phyloP scores from a whole-genome alignment of 2,329 filamentous ascomycete genomes.

The Colletotrichum sp. region DNA sequence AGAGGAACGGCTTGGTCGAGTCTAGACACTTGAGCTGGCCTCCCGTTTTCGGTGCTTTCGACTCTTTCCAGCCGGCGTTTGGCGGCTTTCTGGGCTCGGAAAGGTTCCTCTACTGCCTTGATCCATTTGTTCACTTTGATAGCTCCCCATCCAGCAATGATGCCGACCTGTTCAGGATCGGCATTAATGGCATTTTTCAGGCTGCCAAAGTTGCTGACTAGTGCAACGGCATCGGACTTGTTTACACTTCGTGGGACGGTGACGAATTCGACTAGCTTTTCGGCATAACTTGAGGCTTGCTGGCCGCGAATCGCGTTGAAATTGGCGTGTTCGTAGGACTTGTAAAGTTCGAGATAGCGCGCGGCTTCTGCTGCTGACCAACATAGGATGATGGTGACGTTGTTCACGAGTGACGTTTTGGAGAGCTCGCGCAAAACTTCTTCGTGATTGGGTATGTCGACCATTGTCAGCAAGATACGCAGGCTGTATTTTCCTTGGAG shows the following conservation, averaged over 20 bases:
- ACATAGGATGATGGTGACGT: constrained; percentile 88
- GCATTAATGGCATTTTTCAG: constrained; percentile 88
- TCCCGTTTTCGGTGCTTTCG: constrained; percentile 29
- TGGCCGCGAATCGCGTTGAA: constrained; percentile 85
- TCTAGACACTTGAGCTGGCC: constrained; percentile 27
- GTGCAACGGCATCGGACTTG: constrained; percentile 88
- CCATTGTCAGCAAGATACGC: constrained; percentile 86
- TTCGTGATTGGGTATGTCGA: constrained; percentile 95
- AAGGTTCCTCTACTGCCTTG: constrained; percentile 82
- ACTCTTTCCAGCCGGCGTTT: constrained; percentile 41
- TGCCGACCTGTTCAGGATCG: constrained; percentile 80
- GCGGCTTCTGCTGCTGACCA: constrained; percentile 95
- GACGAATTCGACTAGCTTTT: constrained; percentile 89
- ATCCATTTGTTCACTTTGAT: constrained; percentile 92
- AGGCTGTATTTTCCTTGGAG: constrained; percentile 87
- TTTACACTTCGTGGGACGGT: constrained; percentile 90
- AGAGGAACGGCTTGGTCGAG: constrained; percentile 45
- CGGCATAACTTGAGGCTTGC: constrained; percentile 82
- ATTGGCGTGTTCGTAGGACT: constrained; percentile 85
- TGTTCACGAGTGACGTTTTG: constrained; percentile 91
- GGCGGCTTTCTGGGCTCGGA: constrained; percentile 75
- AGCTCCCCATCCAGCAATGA: constrained; percentile 93
- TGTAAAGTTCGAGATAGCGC: constrained; percentile 93
- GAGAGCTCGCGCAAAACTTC: constrained; percentile 87
- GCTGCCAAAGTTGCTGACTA: constrained; percentile 93